A percentile compares a stretch with the other conserved stretches of the same genome.
These are phyloP conservation scores for Rubia tinctorum DNA, from an alignment of 305 asterid species.

Conservation along the genomic window DNA sequence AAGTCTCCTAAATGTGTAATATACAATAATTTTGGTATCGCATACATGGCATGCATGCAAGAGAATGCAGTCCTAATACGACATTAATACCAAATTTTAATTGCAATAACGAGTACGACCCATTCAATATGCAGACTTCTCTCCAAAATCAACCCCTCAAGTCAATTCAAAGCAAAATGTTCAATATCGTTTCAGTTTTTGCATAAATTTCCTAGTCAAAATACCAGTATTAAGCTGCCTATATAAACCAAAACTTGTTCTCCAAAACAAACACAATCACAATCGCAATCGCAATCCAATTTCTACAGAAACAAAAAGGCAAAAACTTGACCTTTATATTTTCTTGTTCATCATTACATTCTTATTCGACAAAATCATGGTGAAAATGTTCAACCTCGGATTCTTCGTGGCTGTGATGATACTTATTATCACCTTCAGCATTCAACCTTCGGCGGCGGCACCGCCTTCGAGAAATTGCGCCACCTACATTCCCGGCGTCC, in stretches of 20 bases:
- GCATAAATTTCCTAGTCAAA: neutral
- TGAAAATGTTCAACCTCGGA: neutral
- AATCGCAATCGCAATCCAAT: no score
- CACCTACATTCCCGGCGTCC: neutral
- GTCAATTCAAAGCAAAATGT: neutral
- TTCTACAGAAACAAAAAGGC: no score
- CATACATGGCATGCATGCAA: neutral
- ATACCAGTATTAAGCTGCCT: neutral
- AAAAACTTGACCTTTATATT: neutral
- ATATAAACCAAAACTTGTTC: neutral
- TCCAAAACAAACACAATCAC: neutral
- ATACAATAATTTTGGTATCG: neutral
- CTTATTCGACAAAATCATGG: neutral
- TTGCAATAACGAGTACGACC: conserved; percentile 22
- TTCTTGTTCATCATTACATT: neutral
- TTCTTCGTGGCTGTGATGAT: neutral
- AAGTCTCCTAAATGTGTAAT: neutral
- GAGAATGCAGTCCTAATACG: neutral
- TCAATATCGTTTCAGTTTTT: neutral
- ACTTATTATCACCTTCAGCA: neutral
- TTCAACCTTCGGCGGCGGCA: neutral
- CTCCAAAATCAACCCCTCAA: neutral
- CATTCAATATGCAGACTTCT: conserved; percentile 29
- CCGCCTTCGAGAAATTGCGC: conserved; percentile 14
- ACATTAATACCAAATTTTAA: neutral